These are phyloP conservation scores for Auricularia sp. DNA, from an alignment of 768 basidiomycete genomes.

Conservation along the genomic window DNA sequence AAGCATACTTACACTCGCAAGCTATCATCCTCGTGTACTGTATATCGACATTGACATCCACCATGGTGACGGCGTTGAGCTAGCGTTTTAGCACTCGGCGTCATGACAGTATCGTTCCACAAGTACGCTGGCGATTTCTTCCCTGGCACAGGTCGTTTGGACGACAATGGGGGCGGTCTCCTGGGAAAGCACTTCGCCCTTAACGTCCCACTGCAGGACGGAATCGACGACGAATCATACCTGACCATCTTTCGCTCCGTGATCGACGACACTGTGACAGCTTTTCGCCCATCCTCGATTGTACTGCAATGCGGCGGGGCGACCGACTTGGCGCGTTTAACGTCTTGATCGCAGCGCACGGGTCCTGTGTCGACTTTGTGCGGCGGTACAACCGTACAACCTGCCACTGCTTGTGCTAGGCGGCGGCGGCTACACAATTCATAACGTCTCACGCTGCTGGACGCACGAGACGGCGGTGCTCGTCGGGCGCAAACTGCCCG, in stretches of 20 bases:
- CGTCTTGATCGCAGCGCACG: slow-evolving; percentile 91
- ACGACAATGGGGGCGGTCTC: slow-evolving; percentile 75
- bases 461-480: slow-evolving; percentile 94
- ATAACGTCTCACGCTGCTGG: slow-evolving; percentile 98
- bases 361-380: slow-evolving; percentile 96
- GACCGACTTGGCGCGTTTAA: slow-evolving; percentile 97
- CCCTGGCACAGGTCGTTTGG: slow-evolving; percentile 91
- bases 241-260: slow-evolving; percentile 91
- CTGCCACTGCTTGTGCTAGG: slow-evolving; percentile 88
- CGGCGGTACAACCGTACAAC: slow-evolving; percentile 82
- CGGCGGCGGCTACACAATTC: slow-evolving; percentile 94
- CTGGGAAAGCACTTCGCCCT: slow-evolving; percentile 89
- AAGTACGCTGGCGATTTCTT: slow-evolving; percentile 99
- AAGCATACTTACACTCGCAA: no score
- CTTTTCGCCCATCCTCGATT: slow-evolving; percentile 81
- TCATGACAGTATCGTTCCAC: slow-evolving; percentile 98
- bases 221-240: slow-evolving; percentile 96
- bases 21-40: slow-evolving; percentile 86
- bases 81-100: slow-evolving; percentile 96
- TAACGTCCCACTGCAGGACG: slow-evolving; percentile 91
- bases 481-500: slow-evolving; percentile 71
- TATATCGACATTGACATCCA: slow-evolving; percentile 99
- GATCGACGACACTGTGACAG: slow-evolving; percentile 84
- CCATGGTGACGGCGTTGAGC: slow-evolving; percentile 96
- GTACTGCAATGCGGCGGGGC: slow-evolving; percentile 96